Evolutionary conservation across 2,329 filamentous ascomycete genomes (phyloP).

Genomic region (Cladosporium velox): DNA sequence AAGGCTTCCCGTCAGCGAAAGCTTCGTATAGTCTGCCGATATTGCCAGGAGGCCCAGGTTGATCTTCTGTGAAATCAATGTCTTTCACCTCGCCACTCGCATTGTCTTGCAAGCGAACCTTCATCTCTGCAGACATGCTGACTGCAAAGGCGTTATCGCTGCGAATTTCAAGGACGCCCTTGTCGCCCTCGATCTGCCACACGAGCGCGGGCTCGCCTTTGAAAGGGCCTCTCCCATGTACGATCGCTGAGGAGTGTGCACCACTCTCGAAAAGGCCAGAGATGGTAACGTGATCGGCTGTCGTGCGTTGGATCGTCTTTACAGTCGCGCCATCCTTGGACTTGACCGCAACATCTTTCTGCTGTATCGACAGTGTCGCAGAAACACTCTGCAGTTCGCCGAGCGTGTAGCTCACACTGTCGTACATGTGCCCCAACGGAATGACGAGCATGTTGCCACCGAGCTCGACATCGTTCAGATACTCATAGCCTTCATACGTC

Average conservation of each 20-base stretch:
- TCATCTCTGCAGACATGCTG: constrained; percentile 15
- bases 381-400: constrained; percentile 33
- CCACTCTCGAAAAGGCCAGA: constrained; percentile 43
- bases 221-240: constrained; percentile 54
- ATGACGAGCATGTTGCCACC: constrained; percentile 48
- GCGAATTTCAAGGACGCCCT: constrained; percentile 44
- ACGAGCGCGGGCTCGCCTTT: constrained; percentile 48
- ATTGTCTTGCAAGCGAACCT: constrained; percentile 15
- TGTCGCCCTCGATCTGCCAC: constrained; percentile 55
- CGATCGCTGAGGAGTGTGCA: constrained; percentile 49
- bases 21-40: constrained; percentile 19
- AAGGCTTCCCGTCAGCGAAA: constrained; percentile 10
- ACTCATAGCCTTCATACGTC: constrained; percentile 40
- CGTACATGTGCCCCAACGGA: constrained; percentile 45
- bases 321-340: constrained; percentile 38
- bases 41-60: constrained; percentile 7
- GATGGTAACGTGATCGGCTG: constrained; percentile 49
- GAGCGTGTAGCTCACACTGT: constrained; percentile 41
- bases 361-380: constrained; percentile 50
- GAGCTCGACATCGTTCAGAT: constrained; percentile 52
- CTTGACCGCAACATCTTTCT: constrained; percentile 43
- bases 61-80: constrained; percentile 6
- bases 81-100: constrained; percentile 1
- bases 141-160: constrained; percentile 6
- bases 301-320: constrained; percentile 42